Percentiles rank a stretch among this genome's conserved stretches.
phyloP scores from a whole-genome alignment of 306 rosid species.

The Neltuma alba region DNA sequence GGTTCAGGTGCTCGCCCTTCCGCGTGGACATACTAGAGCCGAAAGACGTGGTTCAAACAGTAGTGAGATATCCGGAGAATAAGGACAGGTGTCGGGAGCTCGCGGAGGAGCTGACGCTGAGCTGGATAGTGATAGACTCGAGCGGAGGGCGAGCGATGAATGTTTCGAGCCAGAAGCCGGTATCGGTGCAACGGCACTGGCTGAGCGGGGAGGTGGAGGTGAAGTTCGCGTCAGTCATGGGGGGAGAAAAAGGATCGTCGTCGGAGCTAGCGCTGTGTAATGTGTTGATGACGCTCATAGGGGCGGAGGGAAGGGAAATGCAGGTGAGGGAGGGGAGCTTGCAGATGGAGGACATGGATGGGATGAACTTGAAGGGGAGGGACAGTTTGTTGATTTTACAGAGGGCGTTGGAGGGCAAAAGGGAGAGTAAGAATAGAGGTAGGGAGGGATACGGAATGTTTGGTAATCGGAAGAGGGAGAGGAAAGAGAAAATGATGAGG shows the following conservation, averaged over 20 bases:
- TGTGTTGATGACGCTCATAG: conserved; percentile 52
- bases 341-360: conserved; percentile 80
- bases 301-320: conserved; percentile 45
- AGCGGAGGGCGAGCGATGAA: conserved; percentile 58
- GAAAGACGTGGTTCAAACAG: conserved; percentile 62
- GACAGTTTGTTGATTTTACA: conserved; percentile 68
- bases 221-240: conserved; percentile 46
- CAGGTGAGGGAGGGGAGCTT: conserved; percentile 67
- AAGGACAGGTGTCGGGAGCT: conserved; percentile 43
- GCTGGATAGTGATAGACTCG: conserved; percentile 74
- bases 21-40: conserved; percentile 64
- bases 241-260: conserved; percentile 50
- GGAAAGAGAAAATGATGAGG: conserved; percentile 52
- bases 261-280: conserved; percentile 55
- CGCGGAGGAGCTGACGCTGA: conserved; percentile 44
- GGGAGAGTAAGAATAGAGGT: conserved; percentile 27
- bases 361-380: conserved; percentile 59
- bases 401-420: conserved; percentile 52
- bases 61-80: conserved; percentile 26
- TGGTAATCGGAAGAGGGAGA: conserved; percentile 45
- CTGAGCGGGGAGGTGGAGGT: conserved; percentile 70
- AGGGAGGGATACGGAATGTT: conserved; percentile 42
- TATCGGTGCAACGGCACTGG: conserved; percentile 69
- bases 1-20: conserved; percentile 82
- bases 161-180: conserved; percentile 64